Conservation (phyloP, 768 basidiomycete genomes). For the Boletus tomentosulus region DNA sequence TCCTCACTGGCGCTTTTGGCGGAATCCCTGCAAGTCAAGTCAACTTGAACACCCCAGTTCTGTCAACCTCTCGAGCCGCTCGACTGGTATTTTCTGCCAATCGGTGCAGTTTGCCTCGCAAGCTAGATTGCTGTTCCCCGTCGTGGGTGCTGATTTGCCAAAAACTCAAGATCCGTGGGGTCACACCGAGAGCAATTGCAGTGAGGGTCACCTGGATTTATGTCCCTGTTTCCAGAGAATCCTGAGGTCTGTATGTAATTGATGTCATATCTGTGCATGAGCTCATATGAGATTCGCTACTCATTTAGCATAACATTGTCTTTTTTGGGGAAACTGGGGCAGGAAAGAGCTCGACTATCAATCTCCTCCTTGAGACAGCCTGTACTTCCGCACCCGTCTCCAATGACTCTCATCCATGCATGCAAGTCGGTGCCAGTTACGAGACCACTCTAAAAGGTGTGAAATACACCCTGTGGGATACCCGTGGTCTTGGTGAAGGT, state of each 20-base stretch:
- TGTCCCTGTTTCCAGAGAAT: background rate
- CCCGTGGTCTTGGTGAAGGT: slow-evolving; percentile 35
- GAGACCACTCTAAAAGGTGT: background rate
- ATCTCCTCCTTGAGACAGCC: slow-evolving; percentile 18
- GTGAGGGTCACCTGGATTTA: background rate
- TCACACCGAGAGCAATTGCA: background rate
- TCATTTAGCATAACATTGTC: slow-evolving; percentile 12
- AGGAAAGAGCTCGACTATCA: slow-evolving; percentile 28
- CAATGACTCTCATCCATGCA: slow-evolving; percentile 15
- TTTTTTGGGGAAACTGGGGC: slow-evolving; percentile 23
- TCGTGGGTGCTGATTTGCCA: background rate
- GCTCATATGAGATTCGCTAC: background rate
- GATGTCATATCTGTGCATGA: background rate
- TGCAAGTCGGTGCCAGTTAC: slow-evolving; percentile 4
- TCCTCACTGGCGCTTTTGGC: background rate
- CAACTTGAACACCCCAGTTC: background rate
- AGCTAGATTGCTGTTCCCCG: background rate
- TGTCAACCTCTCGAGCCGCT: background rate
- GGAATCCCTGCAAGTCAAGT: background rate
- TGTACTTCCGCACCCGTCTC: slow-evolving; percentile 5
- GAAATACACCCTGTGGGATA: slow-evolving; percentile 32
- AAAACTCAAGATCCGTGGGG: background rate
- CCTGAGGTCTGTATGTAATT: slow-evolving; percentile 10
- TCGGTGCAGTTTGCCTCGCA: background rate
- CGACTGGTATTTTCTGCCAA: background rate